Base-by-base conservation (phyloP, 306 rosid genomes). In the Bauhinia variegata region DNA sequence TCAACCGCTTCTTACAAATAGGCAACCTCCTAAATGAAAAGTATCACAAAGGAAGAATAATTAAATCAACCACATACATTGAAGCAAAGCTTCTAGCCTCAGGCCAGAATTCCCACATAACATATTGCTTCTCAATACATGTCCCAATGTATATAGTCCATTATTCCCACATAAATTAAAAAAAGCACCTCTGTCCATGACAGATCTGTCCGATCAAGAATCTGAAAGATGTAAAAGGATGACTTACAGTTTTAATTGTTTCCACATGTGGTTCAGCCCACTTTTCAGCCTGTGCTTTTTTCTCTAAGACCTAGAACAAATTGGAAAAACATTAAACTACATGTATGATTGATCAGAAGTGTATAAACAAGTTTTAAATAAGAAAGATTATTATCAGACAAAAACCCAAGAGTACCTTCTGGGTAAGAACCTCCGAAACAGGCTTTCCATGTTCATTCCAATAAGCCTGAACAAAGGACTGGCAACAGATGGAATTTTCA, bases 201-300 rank as follows among this genome's bases (percentile, higher is more conserved):
- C 51, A 76, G 19, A 65, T 32, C 18, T 47, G 38, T 41, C 51
- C 73, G 19, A 65, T 32, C 18, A 82, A 62, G 50, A 61, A 50
- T 52, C 49, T 54, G 63, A 48, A 61, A 54, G 57, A 64, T 14
- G 44, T 56, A 54, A 66, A 74, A 50, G 37, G 42, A 50, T 12
- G 54, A 71, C 96, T 90, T 85, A 95, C 99, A 66, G 89, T 70
- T 82, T 80, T 90, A 31, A 95, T 55, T 68, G 85, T 82, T 80
- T 80, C 83, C 60, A 90, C 72, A 46, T 95, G 91, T 62, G 97
- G 97, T 72, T 85, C 95, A 28, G 95, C 91, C 99, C 99, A 90
- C 80, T 88, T 86, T 80, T 67, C 90, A 33, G 92, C 95, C 64
- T 82, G 96, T 46, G 75, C 86, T 65, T 78, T 86, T 67, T 86